Percentiles rank a stretch among this genome's conserved stretches.
These are phyloP conservation scores for Albatrellus ellisii DNA, from an alignment of 768 basidiomycete species.

Conservation along the genomic window DNA sequence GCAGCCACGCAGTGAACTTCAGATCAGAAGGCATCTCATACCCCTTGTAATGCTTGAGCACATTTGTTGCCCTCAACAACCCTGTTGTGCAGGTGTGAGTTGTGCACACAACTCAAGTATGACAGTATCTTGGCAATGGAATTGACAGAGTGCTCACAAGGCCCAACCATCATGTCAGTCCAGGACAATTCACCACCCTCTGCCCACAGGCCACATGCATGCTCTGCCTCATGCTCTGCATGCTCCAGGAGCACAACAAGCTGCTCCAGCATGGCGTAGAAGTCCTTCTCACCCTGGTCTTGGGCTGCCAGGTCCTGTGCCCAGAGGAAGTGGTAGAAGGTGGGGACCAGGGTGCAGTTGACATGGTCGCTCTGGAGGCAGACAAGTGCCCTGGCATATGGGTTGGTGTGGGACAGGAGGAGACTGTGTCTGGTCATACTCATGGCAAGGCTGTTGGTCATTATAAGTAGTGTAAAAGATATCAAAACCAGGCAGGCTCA, in stretches of 20 bases:
- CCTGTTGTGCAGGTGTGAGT: slow-evolving; percentile 25
- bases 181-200: slow-evolving; percentile 43
- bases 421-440: slow-evolving; percentile 30
- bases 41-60: slow-evolving; percentile 53
- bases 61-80: slow-evolving; percentile 53
- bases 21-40: slow-evolving; percentile 40
- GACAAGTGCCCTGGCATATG: slow-evolving; percentile 55
- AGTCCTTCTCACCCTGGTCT: slow-evolving; percentile 37
- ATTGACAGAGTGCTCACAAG: slow-evolving; percentile 34
- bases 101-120: neutral
- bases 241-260: slow-evolving; percentile 45
- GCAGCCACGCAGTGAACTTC: slow-evolving; percentile 39
- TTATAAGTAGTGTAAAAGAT: slow-evolving; percentile 9
- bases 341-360: slow-evolving; percentile 49
- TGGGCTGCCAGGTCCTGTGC: slow-evolving; percentile 46
- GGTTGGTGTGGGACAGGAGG: slow-evolving; percentile 43
- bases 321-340: slow-evolving; percentile 66
- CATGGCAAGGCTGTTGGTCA: slow-evolving; percentile 32
- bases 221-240: slow-evolving; percentile 27
- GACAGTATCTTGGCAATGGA: neutral
- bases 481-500: slow-evolving; percentile 14
- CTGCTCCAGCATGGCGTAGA: slow-evolving; percentile 33
- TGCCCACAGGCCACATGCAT: slow-evolving; percentile 47
- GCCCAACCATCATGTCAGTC: slow-evolving; percentile 56
- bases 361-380: slow-evolving; percentile 59